Base-by-base conservation (phyloP, 2,329 filamentous ascomycete species). In the Ophiocordyceps camponoti-leonardi region DNA sequence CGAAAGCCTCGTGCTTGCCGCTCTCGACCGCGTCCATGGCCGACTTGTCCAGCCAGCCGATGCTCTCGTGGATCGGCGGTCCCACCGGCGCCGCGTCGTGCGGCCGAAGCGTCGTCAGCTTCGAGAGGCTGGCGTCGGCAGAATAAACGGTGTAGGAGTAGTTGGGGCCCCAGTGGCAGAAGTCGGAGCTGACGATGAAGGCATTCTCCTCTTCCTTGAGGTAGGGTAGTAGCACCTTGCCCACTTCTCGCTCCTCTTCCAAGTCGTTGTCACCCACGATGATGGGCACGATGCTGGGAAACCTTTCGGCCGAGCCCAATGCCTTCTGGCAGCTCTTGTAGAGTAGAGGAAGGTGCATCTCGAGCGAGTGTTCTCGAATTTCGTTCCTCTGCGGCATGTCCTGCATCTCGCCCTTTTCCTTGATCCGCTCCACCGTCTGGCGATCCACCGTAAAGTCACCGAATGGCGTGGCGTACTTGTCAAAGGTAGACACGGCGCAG, bases 321-420 rank as follows among this genome's bases (percentile, higher is more conserved):
- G 68, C 69, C 47, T 69, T 65, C 44, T 72, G 56, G 2, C 79
- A 71, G 45, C 84, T 77, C 58, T 88, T 87, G 69, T 87, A 88
- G 50, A 96, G 82, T 57, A 93, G 95, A 0, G 92, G 90, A 10
- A 96, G 71, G 54, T 98, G 92, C 83, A 98, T 94, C 67, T 98
- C 92, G 2, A 96, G 73, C 44, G 86, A 94, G 63, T 98, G 92
- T 63, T 98, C 92, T 6, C 75, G 73, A 49, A 86, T 75, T 56
- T 98, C 92, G 6, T 78, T 69, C 4, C 67, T 56, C 18, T 61
- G 63, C 2, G 73, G 76, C 68, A 95, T 92, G 45, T 71, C 67
- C 18, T 49, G 47, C 52, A 68, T 60, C 1, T 45, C 43, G 1
- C 51, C 51, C 0, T 52, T 58, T 2, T 61, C 55, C 45, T 68